Conservation (phyloP, 108 stramenopile genomes). For the Nitzschia putrida region DNA sequence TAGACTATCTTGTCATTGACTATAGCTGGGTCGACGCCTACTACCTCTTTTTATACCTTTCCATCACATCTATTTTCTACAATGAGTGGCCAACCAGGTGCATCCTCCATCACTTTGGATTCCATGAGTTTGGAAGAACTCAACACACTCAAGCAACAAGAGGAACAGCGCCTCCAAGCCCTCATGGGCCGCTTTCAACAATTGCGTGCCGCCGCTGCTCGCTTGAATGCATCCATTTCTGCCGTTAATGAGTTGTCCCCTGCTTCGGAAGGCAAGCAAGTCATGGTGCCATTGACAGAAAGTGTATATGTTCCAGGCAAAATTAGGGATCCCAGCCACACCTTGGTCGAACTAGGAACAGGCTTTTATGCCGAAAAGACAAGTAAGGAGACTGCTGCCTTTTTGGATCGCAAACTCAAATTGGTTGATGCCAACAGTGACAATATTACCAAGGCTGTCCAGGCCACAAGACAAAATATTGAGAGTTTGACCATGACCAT, state of each 20-base stretch:
- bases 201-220: conserved; percentile 76
- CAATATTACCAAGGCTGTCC: conserved; percentile 68
- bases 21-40: too few species aligned
- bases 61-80: too few species aligned
- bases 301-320: conserved; percentile 85
- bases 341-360: conserved; percentile 86
- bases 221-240: conserved; percentile 55
- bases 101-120: conserved; percentile 64
- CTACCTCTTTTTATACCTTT: too few species aligned
- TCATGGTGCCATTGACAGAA: conserved; percentile 88
- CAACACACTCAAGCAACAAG: conserved; percentile 69
- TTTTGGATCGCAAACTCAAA: conserved; percentile 73
- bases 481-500: conserved; percentile 71
- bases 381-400: conserved; percentile 59
- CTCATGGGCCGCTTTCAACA: conserved; percentile 68
- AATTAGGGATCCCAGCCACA: conserved; percentile 67
- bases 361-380: conserved; percentile 84
- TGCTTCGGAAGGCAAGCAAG: conserved; percentile 56
- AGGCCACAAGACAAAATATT: conserved; percentile 66
- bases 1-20: too few species aligned
- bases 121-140: conserved; percentile 82
- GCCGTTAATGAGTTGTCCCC: conserved; percentile 56
- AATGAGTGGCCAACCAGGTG: too few species aligned
- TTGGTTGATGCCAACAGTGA: conserved; percentile 82
- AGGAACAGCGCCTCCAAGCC: conserved; percentile 72